Conservation (phyloP, 2,329 filamentous ascomycete species). For the Aspergillus pseudoterreus region DNA sequence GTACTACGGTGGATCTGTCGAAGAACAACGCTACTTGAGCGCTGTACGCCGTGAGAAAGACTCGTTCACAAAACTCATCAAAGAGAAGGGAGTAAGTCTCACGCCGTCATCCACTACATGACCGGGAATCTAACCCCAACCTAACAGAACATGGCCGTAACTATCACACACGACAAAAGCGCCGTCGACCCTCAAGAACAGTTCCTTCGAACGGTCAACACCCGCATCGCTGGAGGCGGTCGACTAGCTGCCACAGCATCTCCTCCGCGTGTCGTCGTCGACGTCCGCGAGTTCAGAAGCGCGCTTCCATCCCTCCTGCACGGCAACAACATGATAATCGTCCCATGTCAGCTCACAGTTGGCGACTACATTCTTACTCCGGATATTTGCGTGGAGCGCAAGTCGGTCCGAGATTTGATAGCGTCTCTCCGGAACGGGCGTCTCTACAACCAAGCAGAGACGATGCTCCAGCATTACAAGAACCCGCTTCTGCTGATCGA, state of each 20-base stretch:
- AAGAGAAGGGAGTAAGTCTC: slow-evolving; percentile 67
- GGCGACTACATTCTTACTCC: slow-evolving; percentile 94
- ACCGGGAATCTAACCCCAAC: slow-evolving; percentile 11
- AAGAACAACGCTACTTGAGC: slow-evolving; percentile 90
- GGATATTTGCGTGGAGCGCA: slow-evolving; percentile 88
- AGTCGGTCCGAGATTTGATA: slow-evolving; percentile 87
- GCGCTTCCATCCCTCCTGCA: slow-evolving; percentile 88
- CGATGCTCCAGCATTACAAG: slow-evolving; percentile 92
- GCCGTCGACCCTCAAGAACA: slow-evolving; percentile 80
- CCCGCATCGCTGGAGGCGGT: slow-evolving; percentile 90
- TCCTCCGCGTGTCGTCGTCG: slow-evolving; percentile 86
- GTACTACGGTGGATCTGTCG: slow-evolving; percentile 91
- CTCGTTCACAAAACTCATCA: slow-evolving; percentile 89
- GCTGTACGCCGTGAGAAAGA: slow-evolving; percentile 93
- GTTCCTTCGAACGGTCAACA: slow-evolving; percentile 93
- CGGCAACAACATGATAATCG: slow-evolving; percentile 79
- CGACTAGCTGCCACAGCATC: slow-evolving; percentile 77
- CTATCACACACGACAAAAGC: slow-evolving; percentile 70
- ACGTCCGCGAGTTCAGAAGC: slow-evolving; percentile 93
- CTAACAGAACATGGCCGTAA: slow-evolving; percentile 72
- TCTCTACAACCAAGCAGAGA: slow-evolving; percentile 85
- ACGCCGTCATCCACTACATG: not conserved
- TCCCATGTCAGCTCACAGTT: slow-evolving; percentile 94
- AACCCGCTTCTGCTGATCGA: slow-evolving; percentile 90
- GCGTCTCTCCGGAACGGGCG: slow-evolving; percentile 88